phyloP scores from a whole-genome alignment of 129 eudicot species.

The Heracleum sosnowskyi region DNA sequence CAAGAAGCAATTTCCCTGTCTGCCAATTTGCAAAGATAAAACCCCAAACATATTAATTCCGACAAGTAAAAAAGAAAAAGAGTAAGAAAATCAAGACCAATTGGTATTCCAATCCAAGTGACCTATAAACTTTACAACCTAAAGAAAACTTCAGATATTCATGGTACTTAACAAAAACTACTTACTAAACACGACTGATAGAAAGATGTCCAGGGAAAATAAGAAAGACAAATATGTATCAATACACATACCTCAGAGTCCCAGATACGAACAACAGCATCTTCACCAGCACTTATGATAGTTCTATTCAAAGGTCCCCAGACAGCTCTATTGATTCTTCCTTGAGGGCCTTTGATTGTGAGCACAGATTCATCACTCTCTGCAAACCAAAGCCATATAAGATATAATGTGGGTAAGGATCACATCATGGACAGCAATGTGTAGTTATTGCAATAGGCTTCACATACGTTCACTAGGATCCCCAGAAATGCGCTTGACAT shows the following conservation, averaged over 20 bases:
- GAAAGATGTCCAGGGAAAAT: not conserved
- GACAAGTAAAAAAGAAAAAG: not conserved
- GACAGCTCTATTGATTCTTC: slow-evolving; percentile 91
- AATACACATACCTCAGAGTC: slow-evolving; percentile 66
- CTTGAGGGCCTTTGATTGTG: slow-evolving; percentile 69
- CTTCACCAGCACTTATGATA: slow-evolving; percentile 95
- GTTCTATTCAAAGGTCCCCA: slow-evolving; percentile 91
- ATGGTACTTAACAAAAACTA: not conserved
- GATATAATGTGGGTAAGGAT: not conserved
- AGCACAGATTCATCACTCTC: slow-evolving; percentile 68
- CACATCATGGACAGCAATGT: not conserved
- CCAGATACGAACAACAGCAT: slow-evolving; percentile 81
- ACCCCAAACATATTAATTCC: not conserved
- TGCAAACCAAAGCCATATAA: slow-evolving; percentile 18
- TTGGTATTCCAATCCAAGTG: not conserved
- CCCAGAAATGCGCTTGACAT: slow-evolving; percentile 56
- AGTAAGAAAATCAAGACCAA: not conserved
- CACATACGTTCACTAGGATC: slow-evolving; percentile 72
- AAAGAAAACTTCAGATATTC: not conserved
- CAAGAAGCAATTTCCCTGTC: slow-evolving; percentile 75
- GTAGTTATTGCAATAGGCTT: not conserved
- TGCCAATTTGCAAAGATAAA: slow-evolving; percentile 17
- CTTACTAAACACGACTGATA: not conserved
- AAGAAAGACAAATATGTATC: not conserved
- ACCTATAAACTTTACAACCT: not conserved